Percentiles rank a stretch among this genome's conserved stretches.
Conservation (phyloP, 1,284 basidiomycete genomes). For the Rhodotorula glutinis region DNA sequence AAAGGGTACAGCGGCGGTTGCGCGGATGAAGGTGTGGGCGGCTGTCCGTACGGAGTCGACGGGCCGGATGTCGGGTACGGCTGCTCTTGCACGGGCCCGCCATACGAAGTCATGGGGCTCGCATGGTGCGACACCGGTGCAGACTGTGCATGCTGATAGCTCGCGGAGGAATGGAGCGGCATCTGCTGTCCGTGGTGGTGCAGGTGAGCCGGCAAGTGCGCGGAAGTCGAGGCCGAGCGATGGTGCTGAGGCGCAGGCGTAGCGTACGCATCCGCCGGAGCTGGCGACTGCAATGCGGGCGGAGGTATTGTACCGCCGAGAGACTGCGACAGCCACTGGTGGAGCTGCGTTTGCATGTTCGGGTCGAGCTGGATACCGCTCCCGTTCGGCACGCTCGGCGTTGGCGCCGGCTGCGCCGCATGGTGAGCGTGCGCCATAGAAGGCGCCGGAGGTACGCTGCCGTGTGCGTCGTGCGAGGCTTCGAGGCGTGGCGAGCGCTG, state of each 20-base stretch:
- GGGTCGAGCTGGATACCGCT: not conserved
- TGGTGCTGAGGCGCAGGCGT: not conserved
- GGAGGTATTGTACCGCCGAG: not conserved
- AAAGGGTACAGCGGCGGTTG: not conserved
- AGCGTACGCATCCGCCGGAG: not conserved
- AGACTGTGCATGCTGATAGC: not conserved
- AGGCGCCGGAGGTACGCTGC: not conserved
- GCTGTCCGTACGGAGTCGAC: not conserved
- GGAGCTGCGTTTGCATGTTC: slow-evolving; percentile 8
- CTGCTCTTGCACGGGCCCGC: not conserved
- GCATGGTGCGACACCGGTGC: slow-evolving; percentile 5
- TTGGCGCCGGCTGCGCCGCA: not conserved
- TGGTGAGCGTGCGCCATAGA: not conserved
- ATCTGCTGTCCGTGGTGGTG: not conserved
- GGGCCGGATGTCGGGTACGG: not conserved
- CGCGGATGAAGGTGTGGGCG: not conserved
- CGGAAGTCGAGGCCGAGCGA: not conserved
- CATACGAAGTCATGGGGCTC: slow-evolving; percentile 10
- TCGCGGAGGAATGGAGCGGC: not conserved
- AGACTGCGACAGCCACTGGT: slow-evolving; percentile 5
- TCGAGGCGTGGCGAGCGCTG: not conserved
- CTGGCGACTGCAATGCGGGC: not conserved
- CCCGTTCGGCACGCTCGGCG: not conserved
- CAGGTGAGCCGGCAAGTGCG: not conserved
- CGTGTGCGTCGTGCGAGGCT: too few relatives aligned